These are phyloP conservation scores for Tulasnella calospora DNA, from an alignment of 768 basidiomycete species.

Conservation along the genomic window DNA sequence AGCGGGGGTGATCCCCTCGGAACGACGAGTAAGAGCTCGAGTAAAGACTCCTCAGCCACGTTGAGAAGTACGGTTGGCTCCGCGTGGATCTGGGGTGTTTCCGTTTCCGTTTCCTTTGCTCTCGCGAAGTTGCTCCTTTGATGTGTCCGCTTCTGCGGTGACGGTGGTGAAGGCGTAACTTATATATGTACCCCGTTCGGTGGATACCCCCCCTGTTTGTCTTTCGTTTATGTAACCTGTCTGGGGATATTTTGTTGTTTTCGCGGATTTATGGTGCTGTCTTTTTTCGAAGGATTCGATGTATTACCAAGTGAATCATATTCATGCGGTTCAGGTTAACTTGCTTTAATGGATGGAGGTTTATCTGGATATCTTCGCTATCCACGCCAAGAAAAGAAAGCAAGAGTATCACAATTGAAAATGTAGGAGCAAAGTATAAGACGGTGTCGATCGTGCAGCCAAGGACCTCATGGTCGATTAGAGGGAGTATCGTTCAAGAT, in stretches of 20 bases:
- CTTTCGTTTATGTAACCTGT: background rate
- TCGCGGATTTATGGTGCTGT: background rate
- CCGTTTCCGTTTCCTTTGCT: background rate
- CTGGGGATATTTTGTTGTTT: background rate
- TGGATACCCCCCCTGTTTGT: background rate
- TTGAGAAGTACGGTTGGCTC: background rate
- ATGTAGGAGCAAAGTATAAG: background rate
- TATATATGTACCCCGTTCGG: background rate
- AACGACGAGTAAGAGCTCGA: constrained; percentile 10
- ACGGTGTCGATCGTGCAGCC: background rate
- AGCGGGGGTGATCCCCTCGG: background rate
- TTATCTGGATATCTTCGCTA: background rate
- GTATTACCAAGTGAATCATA: background rate
- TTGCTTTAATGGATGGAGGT: no score
- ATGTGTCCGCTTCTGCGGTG: background rate
- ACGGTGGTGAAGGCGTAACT: background rate
- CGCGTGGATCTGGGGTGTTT: background rate
- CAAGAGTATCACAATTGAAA: background rate
- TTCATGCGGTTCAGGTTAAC: background rate
- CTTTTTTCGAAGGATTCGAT: background rate
- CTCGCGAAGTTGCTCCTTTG: background rate
- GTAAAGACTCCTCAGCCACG: background rate
- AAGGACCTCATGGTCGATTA: background rate
- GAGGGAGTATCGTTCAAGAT: background rate
- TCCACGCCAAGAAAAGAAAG: background rate